phyloP scores from a whole-genome alignment of 106 monocot species.

The Platanthera guangdongensis region DNA sequence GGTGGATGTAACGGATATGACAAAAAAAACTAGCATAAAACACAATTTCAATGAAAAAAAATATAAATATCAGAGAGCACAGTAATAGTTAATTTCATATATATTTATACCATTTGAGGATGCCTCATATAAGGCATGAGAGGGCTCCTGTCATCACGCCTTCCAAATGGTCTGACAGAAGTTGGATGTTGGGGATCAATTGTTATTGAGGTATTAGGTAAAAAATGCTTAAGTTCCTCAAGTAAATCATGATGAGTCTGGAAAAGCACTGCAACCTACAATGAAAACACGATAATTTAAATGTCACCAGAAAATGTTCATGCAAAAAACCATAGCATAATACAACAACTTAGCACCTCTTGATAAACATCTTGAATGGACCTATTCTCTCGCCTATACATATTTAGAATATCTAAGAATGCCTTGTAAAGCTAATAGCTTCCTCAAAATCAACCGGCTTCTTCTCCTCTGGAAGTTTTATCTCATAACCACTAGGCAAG shows the following conservation, averaged over 20 bases:
- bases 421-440: conserved; percentile 83
- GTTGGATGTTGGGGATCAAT: conserved; percentile 29
- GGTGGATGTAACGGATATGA: too few species aligned
- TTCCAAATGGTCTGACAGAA: conserved; percentile 37
- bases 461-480: conserved; percentile 62
- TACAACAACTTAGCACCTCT: conserved; percentile 31
- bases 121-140: conserved; percentile 26
- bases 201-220: conserved; percentile 61
- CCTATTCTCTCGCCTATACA: conserved; percentile 88
- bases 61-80: too few species aligned
- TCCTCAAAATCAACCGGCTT: conserved; percentile 80
- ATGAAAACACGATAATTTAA: background rate
- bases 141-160: conserved; percentile 53
- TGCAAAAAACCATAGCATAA: background rate
- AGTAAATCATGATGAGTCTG: conserved; percentile 75
- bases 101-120: conserved; percentile 41
- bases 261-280: conserved; percentile 77
- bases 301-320: background rate
- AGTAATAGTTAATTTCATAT: background rate
- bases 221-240: conserved; percentile 86
- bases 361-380: conserved; percentile 88
- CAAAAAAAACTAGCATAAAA: too few species aligned
- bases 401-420: conserved; percentile 93
- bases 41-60: too few species aligned
- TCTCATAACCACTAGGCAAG: conserved; percentile 67